Base-by-base conservation (phyloP, 2,329 filamentous ascomycete genomes). In the Amauroascus niger region DNA sequence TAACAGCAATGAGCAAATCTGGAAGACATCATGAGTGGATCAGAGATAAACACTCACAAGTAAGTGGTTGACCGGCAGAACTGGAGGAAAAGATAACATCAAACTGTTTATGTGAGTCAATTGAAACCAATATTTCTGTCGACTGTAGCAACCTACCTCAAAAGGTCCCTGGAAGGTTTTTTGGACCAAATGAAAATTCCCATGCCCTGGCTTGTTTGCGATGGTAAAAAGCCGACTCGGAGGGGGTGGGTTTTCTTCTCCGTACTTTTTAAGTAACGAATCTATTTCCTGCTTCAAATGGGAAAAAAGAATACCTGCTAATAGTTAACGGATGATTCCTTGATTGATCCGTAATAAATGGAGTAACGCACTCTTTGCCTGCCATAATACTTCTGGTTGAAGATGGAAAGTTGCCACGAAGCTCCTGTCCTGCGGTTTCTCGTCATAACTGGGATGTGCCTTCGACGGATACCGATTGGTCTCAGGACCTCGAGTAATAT, bases 101-200 rank as follows among this genome's bases (percentile, higher is more conserved):
- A 62, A 97, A 97, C 74, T 90, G 18, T 53, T 13, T 44, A 11
- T n/a, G n/a, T 28, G 8, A 53, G 45, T 32, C 30, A 53, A 14
- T 5, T 14, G 24, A 32, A 13, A 24, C 22, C 14, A 33, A 26
- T 26, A 20, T 26, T 20, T 5, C 39, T n/a, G 26, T 13, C 1
- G 24, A 8, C 8, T 13, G 6, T 7, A 6, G 24, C 9, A 3
- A 43, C 65, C 57, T 63, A 77, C 74, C 70, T 84, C 88, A 64
- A 97, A 98, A 1, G 83, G 69, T 1, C 93, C 91, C 62, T 90
- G 80, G 62, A 95, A 97, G 1, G 89, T 81, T 71, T 95, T 96
- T 70, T 98, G 88, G 14, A 97, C 77, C 39, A 95, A 73, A 59
- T 98, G 91, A 13, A 88, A 73, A 64, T 97, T 97, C 28, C 89